Evolutionary conservation across 208 protist species (phyloP).

Genomic region (Wallacemonas sp.): DNA sequence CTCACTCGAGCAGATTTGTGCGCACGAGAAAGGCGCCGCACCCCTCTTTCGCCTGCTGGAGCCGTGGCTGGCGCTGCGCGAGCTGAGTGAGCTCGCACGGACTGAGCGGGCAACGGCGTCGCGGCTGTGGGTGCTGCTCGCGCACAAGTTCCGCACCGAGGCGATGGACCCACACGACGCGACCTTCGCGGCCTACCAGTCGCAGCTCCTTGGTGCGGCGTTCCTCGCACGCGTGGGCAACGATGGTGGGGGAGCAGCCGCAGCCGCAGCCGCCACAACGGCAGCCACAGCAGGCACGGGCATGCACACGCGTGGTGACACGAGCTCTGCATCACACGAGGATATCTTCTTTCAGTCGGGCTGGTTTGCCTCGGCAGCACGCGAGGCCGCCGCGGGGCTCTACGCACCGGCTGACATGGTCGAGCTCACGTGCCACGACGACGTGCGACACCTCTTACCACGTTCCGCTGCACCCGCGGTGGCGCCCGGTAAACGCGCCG

Average conservation of each 20-base stretch:
- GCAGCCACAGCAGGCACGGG: too few relatives aligned
- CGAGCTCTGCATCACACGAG: constrained; percentile 10
- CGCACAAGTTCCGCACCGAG: constrained; percentile 44
- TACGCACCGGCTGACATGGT: background rate
- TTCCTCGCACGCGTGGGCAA: constrained; percentile 23
- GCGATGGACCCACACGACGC: constrained; percentile 32
- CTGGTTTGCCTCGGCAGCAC: constrained; percentile 17
- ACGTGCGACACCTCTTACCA: constrained; percentile 16
- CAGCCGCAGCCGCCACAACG: too few relatives aligned
- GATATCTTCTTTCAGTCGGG: background rate
- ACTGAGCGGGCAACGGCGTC: constrained; percentile 12
- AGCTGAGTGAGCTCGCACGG: constrained; percentile 21
- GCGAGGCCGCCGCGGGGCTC: constrained; percentile 21
- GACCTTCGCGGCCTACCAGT: constrained; percentile 35
- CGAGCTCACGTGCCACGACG: constrained; percentile 30
- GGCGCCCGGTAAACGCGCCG: too few relatives aligned
- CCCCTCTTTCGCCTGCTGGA: constrained; percentile 12
- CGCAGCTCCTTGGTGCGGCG: constrained; percentile 40
- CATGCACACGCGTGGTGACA: constrained; percentile 10
- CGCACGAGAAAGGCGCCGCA: constrained; percentile 3
- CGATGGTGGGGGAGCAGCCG: too few relatives aligned
- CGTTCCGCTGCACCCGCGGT: background rate
- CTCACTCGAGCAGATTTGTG: constrained; percentile 1
- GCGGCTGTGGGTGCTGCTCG: constrained; percentile 47
- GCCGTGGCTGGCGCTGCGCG: constrained; percentile 1